A percentile compares a stretch with the other conserved stretches of the same genome.
These are phyloP conservation scores for Penicillium psychrosexuale DNA, from an alignment of 2,329 filamentous ascomycete species.

Conservation along the genomic window DNA sequence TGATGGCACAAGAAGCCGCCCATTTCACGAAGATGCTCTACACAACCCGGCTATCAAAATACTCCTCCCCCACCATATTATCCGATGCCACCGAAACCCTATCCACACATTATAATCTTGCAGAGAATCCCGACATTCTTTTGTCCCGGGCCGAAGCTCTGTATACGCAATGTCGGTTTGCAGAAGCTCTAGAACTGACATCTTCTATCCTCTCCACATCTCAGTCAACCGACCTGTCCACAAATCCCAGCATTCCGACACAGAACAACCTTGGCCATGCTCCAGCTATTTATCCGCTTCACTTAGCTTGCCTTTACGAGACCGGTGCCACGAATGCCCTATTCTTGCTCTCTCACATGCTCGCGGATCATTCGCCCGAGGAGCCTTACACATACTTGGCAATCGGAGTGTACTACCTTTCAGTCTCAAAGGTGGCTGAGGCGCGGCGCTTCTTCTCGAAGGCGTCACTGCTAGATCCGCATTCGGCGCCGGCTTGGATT, in stretches of 20 bases:
- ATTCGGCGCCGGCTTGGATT: slow-evolving; percentile 97
- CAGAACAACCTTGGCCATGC: slow-evolving; percentile 45
- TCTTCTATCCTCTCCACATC: slow-evolving; percentile 77
- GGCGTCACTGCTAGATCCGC: slow-evolving; percentile 93
- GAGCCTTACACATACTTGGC: slow-evolving; percentile 92
- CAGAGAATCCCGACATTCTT: slow-evolving; percentile 82
- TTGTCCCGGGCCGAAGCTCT: slow-evolving; percentile 85
- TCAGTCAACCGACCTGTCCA: slow-evolving; percentile 71
- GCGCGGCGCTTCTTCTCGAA: slow-evolving; percentile 96
- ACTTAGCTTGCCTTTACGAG: slow-evolving; percentile 87
- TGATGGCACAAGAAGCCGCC: slow-evolving; percentile 76
- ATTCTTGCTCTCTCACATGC: slow-evolving; percentile 86
- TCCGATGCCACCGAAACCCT: slow-evolving; percentile 83
- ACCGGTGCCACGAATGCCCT: slow-evolving; percentile 81
- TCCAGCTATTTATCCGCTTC: slow-evolving; percentile 72
- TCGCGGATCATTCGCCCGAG: slow-evolving; percentile 86
- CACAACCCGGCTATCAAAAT: slow-evolving; percentile 91
- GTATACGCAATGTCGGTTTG: slow-evolving; percentile 92
- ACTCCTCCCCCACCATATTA: slow-evolving; percentile 80
- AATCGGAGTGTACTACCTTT: slow-evolving; percentile 91
- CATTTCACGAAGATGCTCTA: slow-evolving; percentile 96
- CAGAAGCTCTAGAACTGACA: slow-evolving; percentile 79
- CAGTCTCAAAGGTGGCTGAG: slow-evolving; percentile 85
- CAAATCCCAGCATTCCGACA: slow-evolving; percentile 28
- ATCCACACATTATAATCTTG: slow-evolving; percentile 87